Conservation (phyloP, 768 basidiomycete species). For the Rhodocollybia butyracea region DNA sequence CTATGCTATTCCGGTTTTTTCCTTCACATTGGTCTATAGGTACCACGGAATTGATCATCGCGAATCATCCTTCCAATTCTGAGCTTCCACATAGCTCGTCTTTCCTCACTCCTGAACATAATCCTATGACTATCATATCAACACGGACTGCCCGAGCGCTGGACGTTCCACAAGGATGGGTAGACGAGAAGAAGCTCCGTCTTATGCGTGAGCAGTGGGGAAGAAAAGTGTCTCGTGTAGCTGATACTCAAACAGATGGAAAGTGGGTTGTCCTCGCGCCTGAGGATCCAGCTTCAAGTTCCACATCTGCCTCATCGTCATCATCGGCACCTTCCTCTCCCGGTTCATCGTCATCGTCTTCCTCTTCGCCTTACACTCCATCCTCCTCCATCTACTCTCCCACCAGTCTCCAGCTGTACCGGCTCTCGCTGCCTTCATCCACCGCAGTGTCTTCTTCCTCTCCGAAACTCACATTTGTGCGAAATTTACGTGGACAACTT, state of each 20-base stretch:
- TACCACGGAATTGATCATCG: constrained; percentile 72
- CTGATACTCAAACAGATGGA: constrained; percentile 79
- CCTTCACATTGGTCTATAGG: constrained; percentile 80
- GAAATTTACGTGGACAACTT: constrained; percentile 66
- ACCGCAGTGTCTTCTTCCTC: constrained; percentile 47
- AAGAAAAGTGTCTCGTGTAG: constrained; percentile 66
- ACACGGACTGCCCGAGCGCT: constrained; percentile 67
- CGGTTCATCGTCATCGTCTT: constrained; percentile 22
- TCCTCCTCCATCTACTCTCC: constrained; percentile 40
- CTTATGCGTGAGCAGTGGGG: constrained; percentile 73
- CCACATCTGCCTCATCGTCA: neutral
- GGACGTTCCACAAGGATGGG: constrained; percentile 70
- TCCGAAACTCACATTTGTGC: constrained; percentile 69
- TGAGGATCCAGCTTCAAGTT: constrained; percentile 29
- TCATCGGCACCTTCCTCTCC: constrained; percentile 16
- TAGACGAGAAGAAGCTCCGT: constrained; percentile 61
- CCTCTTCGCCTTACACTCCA: too few relatives aligned
- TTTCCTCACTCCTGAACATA: constrained; percentile 13
- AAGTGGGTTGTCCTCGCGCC: constrained; percentile 83
- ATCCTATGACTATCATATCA: constrained; percentile 46
- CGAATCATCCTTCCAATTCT: constrained; percentile 21
- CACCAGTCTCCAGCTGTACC: constrained; percentile 69
- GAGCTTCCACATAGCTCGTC: constrained; percentile 16
- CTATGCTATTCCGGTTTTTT: constrained; percentile 75
- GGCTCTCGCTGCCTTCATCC: constrained; percentile 56